Conservation (phyloP, 2,329 filamentous ascomycete species). For the Aspergillus quadricinctus region DNA sequence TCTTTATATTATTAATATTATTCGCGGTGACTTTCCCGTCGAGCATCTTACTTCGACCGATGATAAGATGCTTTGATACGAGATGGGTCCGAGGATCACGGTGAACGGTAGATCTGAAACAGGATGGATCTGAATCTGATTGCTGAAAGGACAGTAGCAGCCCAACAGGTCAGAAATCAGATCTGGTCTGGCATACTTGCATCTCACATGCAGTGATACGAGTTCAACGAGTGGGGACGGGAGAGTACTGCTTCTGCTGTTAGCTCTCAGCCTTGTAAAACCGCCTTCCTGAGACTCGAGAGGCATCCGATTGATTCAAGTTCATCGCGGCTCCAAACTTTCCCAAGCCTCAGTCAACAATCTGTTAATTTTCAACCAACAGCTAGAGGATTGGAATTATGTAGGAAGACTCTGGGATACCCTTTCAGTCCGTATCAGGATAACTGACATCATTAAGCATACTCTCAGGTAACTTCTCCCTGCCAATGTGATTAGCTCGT, state of each 20-base stretch:
- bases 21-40: background rate
- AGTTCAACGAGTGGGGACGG: background rate
- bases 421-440: slow-evolving; percentile 2
- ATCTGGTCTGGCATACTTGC: background rate
- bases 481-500: background rate
- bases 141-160: background rate
- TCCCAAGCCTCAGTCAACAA: background rate
- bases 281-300: background rate
- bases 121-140: background rate
- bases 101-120: background rate
- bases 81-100: background rate
- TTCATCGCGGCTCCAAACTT: background rate
- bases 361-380: background rate
- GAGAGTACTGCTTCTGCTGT: background rate
- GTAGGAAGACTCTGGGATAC: background rate
- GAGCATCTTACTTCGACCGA: background rate
- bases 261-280: background rate
- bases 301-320: background rate
- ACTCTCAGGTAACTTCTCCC: background rate
- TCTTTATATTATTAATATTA: background rate
- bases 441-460: slow-evolving; percentile 9
- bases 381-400: slow-evolving; percentile 1
- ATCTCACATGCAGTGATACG: background rate
- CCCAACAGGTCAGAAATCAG: background rate
- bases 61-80: background rate